Conservation (phyloP, 768 basidiomycete species). For the Lactifluus rugatus region DNA sequence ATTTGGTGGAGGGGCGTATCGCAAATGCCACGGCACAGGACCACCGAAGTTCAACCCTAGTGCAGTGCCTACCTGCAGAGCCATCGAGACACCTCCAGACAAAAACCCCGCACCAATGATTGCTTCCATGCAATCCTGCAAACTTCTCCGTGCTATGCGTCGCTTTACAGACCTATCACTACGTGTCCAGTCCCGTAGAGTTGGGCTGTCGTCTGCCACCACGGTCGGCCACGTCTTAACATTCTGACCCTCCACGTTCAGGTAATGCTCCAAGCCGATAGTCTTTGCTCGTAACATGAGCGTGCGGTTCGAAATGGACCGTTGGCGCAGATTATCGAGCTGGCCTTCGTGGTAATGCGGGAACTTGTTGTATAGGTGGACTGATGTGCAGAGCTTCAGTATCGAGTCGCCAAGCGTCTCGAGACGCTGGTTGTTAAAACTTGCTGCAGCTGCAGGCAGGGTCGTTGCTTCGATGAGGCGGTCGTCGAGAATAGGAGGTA, state of each 20-base stretch:
- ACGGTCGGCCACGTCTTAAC: slow-evolving; percentile 51
- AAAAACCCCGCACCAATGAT: slow-evolving; percentile 68
- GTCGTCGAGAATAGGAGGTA: slow-evolving; percentile 50
- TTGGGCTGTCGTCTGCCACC: slow-evolving; percentile 30
- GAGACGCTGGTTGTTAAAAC: slow-evolving; percentile 74
- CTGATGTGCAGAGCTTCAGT: slow-evolving; percentile 63
- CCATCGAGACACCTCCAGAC: slow-evolving; percentile 61
- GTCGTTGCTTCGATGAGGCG: slow-evolving; percentile 68
- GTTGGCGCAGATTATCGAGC: slow-evolving; percentile 52
- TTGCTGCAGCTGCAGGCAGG: slow-evolving; percentile 50
- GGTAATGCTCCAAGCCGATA: slow-evolving; percentile 49
- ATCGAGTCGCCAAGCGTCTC: slow-evolving; percentile 86
- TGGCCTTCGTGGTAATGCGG: slow-evolving; percentile 80
- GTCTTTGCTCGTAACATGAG: slow-evolving; percentile 59
- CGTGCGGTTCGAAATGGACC: slow-evolving; percentile 59
- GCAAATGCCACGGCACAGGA: slow-evolving; percentile 51
- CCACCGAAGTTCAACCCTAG: slow-evolving; percentile 72
- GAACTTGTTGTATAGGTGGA: slow-evolving; percentile 68
- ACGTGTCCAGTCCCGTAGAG: slow-evolving; percentile 21
- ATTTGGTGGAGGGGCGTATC: slow-evolving; percentile 35
- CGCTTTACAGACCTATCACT: slow-evolving; percentile 32
- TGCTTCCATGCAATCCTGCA: slow-evolving; percentile 88
- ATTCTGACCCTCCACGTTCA: slow-evolving; percentile 50
- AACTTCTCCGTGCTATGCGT: slow-evolving; percentile 51
- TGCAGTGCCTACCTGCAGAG: slow-evolving; percentile 51